A percentile compares a stretch with the other conserved stretches of the same genome.
Conservation (phyloP, 2,329 filamentous ascomycete species). For the Xylariaceae sp. region DNA sequence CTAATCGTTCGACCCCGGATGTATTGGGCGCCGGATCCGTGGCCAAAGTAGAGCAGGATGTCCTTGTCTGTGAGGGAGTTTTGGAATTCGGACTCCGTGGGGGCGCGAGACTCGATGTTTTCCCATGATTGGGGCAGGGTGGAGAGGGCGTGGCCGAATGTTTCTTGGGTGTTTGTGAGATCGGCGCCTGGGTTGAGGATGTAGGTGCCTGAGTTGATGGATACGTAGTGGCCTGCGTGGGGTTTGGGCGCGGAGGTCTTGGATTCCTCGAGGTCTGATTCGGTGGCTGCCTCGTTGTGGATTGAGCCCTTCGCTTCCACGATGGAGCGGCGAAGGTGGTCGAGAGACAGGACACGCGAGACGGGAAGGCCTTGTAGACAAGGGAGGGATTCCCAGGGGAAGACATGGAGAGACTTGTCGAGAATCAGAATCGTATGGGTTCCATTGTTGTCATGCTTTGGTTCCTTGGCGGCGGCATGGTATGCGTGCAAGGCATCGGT, state of each 20-base stretch:
- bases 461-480: slow-evolving; percentile 48
- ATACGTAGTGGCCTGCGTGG: slow-evolving; percentile 51
- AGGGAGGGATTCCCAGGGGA: slow-evolving; percentile 94
- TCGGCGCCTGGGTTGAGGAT: slow-evolving; percentile 89
- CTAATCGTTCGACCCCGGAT: slow-evolving; percentile 80
- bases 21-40: slow-evolving; percentile 92
- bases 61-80: slow-evolving; percentile 59
- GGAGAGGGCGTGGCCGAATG: slow-evolving; percentile 63
- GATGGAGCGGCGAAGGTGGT: slow-evolving; percentile 72
- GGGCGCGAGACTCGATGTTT: slow-evolving; percentile 61
- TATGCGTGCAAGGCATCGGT: slow-evolving; percentile 79
- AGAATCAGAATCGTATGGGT: slow-evolving; percentile 81
- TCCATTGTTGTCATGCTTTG: slow-evolving; percentile 36
- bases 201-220: slow-evolving; percentile 57
- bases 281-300: slow-evolving; percentile 4
- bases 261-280: slow-evolving; percentile 20
- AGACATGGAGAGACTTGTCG: slow-evolving; percentile 83
- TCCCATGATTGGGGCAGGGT: slow-evolving; percentile 66
- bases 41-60: slow-evolving; percentile 88
- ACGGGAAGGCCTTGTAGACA: slow-evolving; percentile 75
- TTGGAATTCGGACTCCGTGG: slow-evolving; percentile 74
- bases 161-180: slow-evolving; percentile 70
- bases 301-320: slow-evolving; percentile 41
- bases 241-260: slow-evolving; percentile 16
- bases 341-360: slow-evolving; percentile 82